A percentile compares a stretch with the other conserved stretches of the same genome.
These are phyloP conservation scores for Sugiyamaella castrensis DNA, from an alignment of 1,139 yeast genomes.

Conservation along the genomic window DNA sequence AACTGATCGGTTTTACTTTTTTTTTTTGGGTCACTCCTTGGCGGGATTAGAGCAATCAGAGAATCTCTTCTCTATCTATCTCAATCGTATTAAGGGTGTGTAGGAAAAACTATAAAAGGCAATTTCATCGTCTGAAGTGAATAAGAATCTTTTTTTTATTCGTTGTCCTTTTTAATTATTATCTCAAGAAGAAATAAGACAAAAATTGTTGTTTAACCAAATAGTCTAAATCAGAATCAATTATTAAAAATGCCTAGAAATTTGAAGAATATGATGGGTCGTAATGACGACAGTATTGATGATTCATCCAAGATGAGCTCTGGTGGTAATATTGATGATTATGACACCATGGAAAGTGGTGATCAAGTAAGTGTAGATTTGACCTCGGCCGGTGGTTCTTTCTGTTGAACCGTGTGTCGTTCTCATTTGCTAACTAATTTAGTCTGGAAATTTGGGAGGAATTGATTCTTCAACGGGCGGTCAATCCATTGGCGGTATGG, in stretches of 20 bases:
- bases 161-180: background rate
- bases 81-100: background rate
- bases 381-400: too few relatives aligned
- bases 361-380: too few relatives aligned
- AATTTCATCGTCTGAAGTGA: background rate
- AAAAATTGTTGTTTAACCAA: background rate
- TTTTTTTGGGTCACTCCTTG: too few relatives aligned
- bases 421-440: too few relatives aligned
- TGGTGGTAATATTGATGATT: background rate
- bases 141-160: background rate
- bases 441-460: too few relatives aligned
- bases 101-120: background rate
- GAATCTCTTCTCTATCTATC: too few relatives aligned
- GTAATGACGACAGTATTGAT: constrained; percentile 1
- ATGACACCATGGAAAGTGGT: constrained; percentile 10
- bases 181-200: background rate
- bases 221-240: background rate
- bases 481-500: too few relatives aligned
- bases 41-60: too few relatives aligned
- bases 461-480: too few relatives aligned
- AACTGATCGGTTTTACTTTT: too few relatives aligned
- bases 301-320: constrained; percentile 4
- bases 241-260: constrained; percentile 10
- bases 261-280: constrained; percentile 6
- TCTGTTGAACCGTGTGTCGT: too few relatives aligned